A percentile compares a stretch with the other conserved stretches of the same genome.
Evolutionary conservation across 163 green algal genomes (phyloP).

Genomic region (Scenedesmus sp.): DNA sequence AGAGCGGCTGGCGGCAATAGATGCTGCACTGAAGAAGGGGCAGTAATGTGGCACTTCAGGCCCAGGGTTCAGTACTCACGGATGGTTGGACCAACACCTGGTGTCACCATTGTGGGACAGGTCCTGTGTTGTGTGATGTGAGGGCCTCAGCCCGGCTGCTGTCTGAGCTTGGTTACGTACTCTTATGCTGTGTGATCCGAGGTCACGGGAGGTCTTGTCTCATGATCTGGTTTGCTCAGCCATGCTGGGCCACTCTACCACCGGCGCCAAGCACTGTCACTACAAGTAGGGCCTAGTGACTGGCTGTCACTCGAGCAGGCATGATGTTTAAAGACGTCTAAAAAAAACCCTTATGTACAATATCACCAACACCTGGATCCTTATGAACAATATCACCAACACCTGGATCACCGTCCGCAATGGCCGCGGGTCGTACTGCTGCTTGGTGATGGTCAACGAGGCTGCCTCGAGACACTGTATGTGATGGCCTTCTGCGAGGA

Average conservation of each 20-base stretch:
- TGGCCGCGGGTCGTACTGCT: not conserved
- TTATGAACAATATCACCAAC: too few species aligned
- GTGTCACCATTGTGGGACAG: not conserved
- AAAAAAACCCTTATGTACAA: too few species aligned
- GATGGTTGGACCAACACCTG: not conserved
- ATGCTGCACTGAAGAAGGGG: constrained; percentile 55
- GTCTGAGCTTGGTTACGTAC: not conserved
- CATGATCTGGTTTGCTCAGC: not conserved
- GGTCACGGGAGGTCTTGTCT: too few species aligned
- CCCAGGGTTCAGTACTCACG: not conserved
- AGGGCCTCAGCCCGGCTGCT: not conserved
- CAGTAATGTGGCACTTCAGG: not conserved
- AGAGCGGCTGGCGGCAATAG: constrained; percentile 85
- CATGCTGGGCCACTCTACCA: not conserved
- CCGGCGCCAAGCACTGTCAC: not conserved
- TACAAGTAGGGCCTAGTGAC: too few species aligned
- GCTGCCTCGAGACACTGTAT: not conserved
- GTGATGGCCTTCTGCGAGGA: not conserved
- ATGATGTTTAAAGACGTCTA: not conserved
- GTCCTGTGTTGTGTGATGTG: not conserved
- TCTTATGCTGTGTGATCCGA: too few species aligned
- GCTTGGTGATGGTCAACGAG: not conserved
- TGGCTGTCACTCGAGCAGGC: not conserved
- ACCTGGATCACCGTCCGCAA: not conserved
- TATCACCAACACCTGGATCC: too few species aligned